Evolutionary conservation across 176 grass and related monocot species (phyloP), one percentile per base, ranked within the genome.

Genomic region (Eleusine indica): DNA sequence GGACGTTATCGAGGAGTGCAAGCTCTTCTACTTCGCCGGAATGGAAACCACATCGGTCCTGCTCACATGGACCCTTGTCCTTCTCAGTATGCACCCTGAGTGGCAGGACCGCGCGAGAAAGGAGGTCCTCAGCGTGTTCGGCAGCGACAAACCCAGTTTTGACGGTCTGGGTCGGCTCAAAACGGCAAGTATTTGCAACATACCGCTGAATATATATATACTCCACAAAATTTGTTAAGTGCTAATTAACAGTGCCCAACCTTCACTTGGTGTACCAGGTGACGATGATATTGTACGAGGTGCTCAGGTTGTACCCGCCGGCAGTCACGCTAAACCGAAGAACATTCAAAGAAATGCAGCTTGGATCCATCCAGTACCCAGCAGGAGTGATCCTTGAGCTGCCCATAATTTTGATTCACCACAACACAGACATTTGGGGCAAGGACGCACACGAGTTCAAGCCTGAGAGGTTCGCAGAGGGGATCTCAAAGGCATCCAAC

Each of bases 1-100:
- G 35, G 94, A 93, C n/a, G 85, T 97, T 72, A 73, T 94, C 0
- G 89, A 94, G 83, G 94, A 97, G 83, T 94, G 94, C 82, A 97
- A 97, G 79, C 72, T 94, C 19, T 97, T 97, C 79, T 97, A 94
- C 81, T 84, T 97, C 39, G 89, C 94, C 0, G 91, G 94, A 6
- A 88, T 90, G 77, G 94, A 97, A 18, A 97, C 94, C 13, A 91
- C 94, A 0, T 89, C 91, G 3, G 74, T 88, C 4, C 28, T 93
- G 38, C 82, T 97, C 28, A 97, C 94, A 0, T 97, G 91, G 91
- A 97, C 94, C 0, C 29, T 97, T 17, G 37, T 97, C 66, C 4
- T 79, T 0, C 80, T 97, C 1, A 9, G 83, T 41, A 89, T 89
- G 78, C 82, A 90, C 43, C 89, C 94, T 0, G 84, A 75, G 43